Conservation (phyloP, 768 basidiomycete species). For the Russula abietina region DNA sequence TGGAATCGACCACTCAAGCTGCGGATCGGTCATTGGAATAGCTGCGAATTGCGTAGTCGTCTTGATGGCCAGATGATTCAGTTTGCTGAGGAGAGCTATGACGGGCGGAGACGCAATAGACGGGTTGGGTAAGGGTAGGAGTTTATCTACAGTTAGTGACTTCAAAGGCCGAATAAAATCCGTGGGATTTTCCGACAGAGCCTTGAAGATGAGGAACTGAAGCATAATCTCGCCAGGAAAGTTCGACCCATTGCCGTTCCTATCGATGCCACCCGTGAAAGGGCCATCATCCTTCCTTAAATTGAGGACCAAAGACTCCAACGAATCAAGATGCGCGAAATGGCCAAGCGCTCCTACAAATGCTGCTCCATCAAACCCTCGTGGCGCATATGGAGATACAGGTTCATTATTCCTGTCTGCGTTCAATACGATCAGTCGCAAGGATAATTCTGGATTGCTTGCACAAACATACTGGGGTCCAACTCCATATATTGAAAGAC, state of each 20-base stretch:
- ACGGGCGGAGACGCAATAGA: neutral
- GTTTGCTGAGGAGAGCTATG: neutral
- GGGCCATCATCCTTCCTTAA: constrained; percentile 6
- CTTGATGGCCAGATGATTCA: constrained; percentile 1
- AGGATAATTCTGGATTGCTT: neutral
- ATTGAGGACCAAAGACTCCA: constrained; percentile 5
- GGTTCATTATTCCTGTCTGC: neutral
- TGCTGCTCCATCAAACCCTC: constrained; percentile 1
- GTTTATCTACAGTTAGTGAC: neutral
- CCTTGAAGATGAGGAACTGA: constrained; percentile 14
- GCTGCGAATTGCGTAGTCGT: neutral
- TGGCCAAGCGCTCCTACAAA: constrained; percentile 1
- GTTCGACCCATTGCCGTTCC: no score
- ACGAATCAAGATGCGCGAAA: neutral
- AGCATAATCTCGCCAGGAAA: constrained; percentile 5
- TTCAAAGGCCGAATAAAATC: neutral
- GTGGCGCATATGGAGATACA: neutral
- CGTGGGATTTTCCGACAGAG: neutral
- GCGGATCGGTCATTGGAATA: neutral
- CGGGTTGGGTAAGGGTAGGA: constrained; percentile 4
- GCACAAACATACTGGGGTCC: neutral
- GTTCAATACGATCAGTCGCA: neutral
- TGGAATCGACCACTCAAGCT: neutral
- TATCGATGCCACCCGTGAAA: neutral
- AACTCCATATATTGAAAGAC: constrained; percentile 10